These are phyloP conservation scores for Trichopus zeylanicus DNA, from an alignment of 116 monocot species.

Conservation along the genomic window DNA sequence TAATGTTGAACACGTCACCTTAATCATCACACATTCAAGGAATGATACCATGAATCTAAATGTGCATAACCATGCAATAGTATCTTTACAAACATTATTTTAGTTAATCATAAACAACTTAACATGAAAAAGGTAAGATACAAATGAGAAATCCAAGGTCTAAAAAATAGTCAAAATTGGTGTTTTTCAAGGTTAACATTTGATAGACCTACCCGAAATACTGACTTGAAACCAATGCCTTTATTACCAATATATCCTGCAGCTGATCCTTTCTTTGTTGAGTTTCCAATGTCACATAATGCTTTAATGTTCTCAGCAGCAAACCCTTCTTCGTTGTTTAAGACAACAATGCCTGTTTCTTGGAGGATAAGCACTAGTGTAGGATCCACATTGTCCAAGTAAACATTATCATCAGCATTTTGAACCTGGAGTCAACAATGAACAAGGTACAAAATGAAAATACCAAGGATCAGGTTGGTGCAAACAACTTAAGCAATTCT, in stretches of 20 bases:
- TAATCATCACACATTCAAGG: too few relatives aligned
- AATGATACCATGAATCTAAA: too few relatives aligned
- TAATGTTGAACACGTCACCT: too few relatives aligned
- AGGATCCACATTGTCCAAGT: constrained; percentile 62
- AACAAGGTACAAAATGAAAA: constrained; percentile 1
- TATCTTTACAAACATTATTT: too few relatives aligned
- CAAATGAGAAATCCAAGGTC: background rate
- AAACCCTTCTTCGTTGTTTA: constrained; percentile 93
- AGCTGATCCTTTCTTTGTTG: constrained; percentile 82
- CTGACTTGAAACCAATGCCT: constrained; percentile 99
- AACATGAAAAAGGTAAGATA: background rate
- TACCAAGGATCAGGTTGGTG: background rate
- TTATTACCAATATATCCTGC: constrained; percentile 93
- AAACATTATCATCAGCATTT: constrained; percentile 98
- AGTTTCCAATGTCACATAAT: constrained; percentile 97
- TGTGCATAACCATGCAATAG: too few relatives aligned
- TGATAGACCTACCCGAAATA: constrained; percentile 68
- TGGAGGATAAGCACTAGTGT: constrained; percentile 87
- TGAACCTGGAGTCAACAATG: constrained; percentile 47
- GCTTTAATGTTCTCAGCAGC: constrained; percentile 87
- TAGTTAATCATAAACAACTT: too few relatives aligned
- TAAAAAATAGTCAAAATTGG: background rate
- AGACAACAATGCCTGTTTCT: constrained; percentile 56
- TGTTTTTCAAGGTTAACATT: background rate
- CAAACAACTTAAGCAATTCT: too few relatives aligned